phyloP scores from a whole-genome alignment of 164 flowering plant genomes.

The Santalum album region DNA sequence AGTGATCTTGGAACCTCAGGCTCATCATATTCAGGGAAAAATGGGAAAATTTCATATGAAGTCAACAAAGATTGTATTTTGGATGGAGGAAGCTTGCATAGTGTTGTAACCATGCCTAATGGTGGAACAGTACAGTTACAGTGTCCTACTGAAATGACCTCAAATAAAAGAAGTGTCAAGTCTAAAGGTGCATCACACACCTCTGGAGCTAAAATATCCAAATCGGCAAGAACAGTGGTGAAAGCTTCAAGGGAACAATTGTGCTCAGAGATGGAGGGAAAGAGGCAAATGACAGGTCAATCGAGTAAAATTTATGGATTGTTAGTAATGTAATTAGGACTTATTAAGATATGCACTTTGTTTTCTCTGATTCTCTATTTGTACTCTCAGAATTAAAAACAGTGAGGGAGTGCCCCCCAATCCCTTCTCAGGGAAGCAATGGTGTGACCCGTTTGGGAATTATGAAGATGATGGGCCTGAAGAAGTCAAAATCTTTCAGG shows the following conservation, averaged over 20 bases:
- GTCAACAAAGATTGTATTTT: constrained; percentile 10
- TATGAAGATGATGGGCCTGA: constrained; percentile 41
- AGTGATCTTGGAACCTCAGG: constrained; percentile 12
- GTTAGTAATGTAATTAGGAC: not conserved
- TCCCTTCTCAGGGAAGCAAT: constrained; percentile 23
- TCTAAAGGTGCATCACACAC: constrained; percentile 19
- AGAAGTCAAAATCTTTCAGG: constrained; percentile 35
- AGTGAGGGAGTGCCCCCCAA: constrained; percentile 9
- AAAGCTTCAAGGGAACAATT: constrained; percentile 29
- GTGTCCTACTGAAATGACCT: constrained; percentile 18
- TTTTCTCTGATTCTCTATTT: constrained; percentile 7
- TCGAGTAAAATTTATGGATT: constrained; percentile 27
- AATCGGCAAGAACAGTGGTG: constrained; percentile 24
- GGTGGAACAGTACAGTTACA: constrained; percentile 15
- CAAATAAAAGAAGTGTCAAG: constrained; percentile 18
- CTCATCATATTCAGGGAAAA: constrained; percentile 14
- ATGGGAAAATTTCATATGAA: constrained; percentile 16
- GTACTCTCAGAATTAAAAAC: constrained; percentile 27
- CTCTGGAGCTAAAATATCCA: constrained; percentile 15
- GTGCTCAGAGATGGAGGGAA: constrained; percentile 23
- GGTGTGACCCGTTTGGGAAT: constrained; percentile 20
- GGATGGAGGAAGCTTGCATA: constrained; percentile 13
- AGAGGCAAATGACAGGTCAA: constrained; percentile 21
- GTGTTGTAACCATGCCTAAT: constrained; percentile 9
- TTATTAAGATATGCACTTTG: not conserved